These are phyloP conservation scores for Papiliotrema nemorosa DNA, from an alignment of 1,284 basidiomycete species.

Conservation along the genomic window DNA sequence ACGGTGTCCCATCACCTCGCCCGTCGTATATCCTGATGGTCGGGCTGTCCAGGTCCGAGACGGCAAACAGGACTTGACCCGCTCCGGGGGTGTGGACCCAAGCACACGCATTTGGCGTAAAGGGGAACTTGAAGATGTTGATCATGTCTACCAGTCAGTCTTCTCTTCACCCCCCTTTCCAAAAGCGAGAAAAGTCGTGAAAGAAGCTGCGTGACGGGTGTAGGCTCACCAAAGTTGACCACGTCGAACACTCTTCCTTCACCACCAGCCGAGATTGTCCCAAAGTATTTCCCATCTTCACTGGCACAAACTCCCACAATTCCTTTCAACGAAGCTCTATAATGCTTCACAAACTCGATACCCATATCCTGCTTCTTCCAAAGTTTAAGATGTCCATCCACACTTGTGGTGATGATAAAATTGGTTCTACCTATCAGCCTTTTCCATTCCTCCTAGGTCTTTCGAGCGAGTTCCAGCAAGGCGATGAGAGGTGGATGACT, in stretches of 20 bases:
- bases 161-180: too few relatives aligned
- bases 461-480: background rate
- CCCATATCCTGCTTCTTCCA: constrained; percentile 97
- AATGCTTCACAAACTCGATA: constrained; percentile 91
- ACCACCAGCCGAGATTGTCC: constrained; percentile 79
- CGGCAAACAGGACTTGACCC: constrained; percentile 80
- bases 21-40: constrained; percentile 88
- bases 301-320: constrained; percentile 80
- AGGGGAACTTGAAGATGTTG: constrained; percentile 90
- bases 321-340: constrained; percentile 81
- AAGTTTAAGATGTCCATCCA: constrained; percentile 93
- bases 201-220: background rate
- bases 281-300: constrained; percentile 87
- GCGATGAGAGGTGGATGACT: constrained; percentile 23
- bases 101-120: constrained; percentile 76
- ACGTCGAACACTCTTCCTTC: constrained; percentile 95
- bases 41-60: constrained; percentile 76
- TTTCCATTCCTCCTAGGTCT: background rate
- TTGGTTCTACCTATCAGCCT: constrained; percentile 62
- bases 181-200: too few relatives aligned
- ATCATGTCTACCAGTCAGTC: constrained; percentile 75
- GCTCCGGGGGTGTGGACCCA: constrained; percentile 91
- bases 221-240: constrained; percentile 78
- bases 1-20: constrained; percentile 71
- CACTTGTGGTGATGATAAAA: constrained; percentile 88